phyloP scores from a whole-genome alignment of 495 filamentous ascomycete species.

The Bathelium albidoporum region DNA sequence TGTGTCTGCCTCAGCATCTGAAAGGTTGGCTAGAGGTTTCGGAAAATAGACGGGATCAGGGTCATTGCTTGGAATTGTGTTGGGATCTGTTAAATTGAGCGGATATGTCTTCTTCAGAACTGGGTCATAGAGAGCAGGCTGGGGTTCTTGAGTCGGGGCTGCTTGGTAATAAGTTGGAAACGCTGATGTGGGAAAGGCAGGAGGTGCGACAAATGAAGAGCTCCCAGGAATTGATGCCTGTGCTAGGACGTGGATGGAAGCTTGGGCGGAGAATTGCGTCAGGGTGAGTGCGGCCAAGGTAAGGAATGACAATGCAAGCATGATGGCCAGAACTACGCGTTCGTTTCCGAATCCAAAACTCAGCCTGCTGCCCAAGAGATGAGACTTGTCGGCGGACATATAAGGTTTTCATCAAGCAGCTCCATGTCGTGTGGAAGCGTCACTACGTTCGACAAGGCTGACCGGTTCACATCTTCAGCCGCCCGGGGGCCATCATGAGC shows the following conservation, averaged over 20 bases:
- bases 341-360: not conserved
- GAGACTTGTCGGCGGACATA: not conserved
- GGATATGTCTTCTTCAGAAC: constrained; percentile 48
- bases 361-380: not conserved
- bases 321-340: not conserved
- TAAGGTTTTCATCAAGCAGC: not conserved
- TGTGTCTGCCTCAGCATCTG: constrained; percentile 30
- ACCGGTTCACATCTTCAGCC: not conserved
- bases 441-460: not conserved
- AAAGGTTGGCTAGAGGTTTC: constrained; percentile 33
- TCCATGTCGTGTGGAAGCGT: not conserved
- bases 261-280: not conserved
- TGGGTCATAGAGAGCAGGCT: constrained; percentile 47
- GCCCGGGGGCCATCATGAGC: no score
- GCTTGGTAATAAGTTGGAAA: constrained; percentile 45
- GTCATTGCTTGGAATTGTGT: constrained; percentile 39
- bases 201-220: constrained; percentile 39
- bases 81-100: constrained; percentile 45
- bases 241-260: not conserved
- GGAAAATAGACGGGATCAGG: constrained; percentile 44
- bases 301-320: not conserved
- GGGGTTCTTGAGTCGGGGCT: constrained; percentile 46
- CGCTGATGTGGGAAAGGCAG: constrained; percentile 44
- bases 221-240: constrained; percentile 23
- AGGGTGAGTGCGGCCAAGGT: not conserved